Evolutionary conservation across 1,284 basidiomycete genomes (phyloP).

Genomic region (Boletus coffeatus): DNA sequence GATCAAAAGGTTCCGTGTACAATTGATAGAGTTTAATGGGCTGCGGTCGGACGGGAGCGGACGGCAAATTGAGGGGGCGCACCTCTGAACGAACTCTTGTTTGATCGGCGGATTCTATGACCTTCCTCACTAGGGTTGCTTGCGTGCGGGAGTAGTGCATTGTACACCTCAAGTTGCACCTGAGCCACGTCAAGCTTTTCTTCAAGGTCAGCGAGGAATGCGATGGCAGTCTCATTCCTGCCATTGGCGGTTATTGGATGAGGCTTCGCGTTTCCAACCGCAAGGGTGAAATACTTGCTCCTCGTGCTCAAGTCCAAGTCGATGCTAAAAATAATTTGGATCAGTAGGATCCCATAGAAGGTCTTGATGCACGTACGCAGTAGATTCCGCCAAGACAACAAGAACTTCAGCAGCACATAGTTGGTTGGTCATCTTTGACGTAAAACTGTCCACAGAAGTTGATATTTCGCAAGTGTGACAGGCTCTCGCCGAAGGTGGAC

Average conservation of each 20-base stretch:
- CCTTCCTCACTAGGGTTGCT: conserved; percentile 52
- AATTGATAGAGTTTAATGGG: conserved; percentile 73
- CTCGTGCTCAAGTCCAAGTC: conserved; percentile 66
- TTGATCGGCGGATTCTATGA: conserved; percentile 50
- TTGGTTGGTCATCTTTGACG: conserved; percentile 81
- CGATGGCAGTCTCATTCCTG: conserved; percentile 79
- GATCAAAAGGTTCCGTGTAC: conserved; percentile 84
- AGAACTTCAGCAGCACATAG: conserved; percentile 86
- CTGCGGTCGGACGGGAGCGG: conserved; percentile 9
- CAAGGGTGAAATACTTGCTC: conserved; percentile 87
- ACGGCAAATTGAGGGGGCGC: conserved; percentile 15
- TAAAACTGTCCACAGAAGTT: conserved; percentile 96
- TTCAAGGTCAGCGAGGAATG: conserved; percentile 85
- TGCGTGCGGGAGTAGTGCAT: conserved; percentile 56
- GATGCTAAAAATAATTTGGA: conserved; percentile 41
- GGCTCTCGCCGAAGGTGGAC: conserved; percentile 82
- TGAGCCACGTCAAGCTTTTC: conserved; percentile 97
- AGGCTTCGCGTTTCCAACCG: conserved; percentile 94
- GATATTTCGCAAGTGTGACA: conserved; percentile 75
- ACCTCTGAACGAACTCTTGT: conserved; percentile 64
- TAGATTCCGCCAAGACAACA: conserved; percentile 81
- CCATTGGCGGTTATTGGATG: conserved; percentile 75
- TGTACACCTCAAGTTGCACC: conserved; percentile 89
- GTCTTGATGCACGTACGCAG: conserved; percentile 48
- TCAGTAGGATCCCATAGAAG: not conserved